These are phyloP conservation scores for Bacidia rubella DNA, from an alignment of 495 filamentous ascomycete genomes.

Conservation along the genomic window DNA sequence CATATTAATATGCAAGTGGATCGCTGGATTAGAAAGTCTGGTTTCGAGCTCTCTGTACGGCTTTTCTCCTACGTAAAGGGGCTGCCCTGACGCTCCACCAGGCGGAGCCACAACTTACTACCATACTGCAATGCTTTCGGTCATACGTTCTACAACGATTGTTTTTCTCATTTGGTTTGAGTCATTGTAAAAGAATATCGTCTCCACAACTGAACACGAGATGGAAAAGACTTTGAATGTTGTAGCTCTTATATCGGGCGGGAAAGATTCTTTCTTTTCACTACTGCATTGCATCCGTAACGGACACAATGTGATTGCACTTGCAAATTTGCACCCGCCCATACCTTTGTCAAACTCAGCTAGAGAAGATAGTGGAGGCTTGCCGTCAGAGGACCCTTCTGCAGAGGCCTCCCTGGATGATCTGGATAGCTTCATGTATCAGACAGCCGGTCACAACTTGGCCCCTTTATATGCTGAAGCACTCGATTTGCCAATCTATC, in stretches of 20 bases:
- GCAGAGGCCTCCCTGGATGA: slow-evolving; percentile 28
- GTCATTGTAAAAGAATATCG: too few relatives aligned
- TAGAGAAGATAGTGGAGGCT: not conserved
- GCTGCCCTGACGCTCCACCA: too few relatives aligned
- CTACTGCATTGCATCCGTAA: slow-evolving; percentile 78
- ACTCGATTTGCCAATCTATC: slow-evolving; percentile 66
- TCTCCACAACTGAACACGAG: too few relatives aligned
- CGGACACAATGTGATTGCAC: slow-evolving; percentile 72
- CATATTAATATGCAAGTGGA: too few relatives aligned
- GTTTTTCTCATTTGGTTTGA: too few relatives aligned
- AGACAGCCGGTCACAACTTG: slow-evolving; percentile 81
- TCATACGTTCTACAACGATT: too few relatives aligned
- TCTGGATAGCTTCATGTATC: slow-evolving; percentile 97
- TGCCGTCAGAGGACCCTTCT: not conserved
- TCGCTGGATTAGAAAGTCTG: too few relatives aligned
- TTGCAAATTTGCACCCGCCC: slow-evolving; percentile 74
- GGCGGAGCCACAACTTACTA: too few relatives aligned
- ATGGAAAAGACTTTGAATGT: slow-evolving; percentile 48
- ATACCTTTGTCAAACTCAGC: not conserved
- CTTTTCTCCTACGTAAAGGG: too few relatives aligned
- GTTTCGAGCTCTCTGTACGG: too few relatives aligned
- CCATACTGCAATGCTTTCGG: too few relatives aligned
- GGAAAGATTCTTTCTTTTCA: slow-evolving; percentile 92
- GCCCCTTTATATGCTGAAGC: slow-evolving; percentile 75
- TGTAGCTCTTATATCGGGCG: slow-evolving; percentile 85